These are phyloP conservation scores for Cyberlindnera nakhonratchasimensis DNA, from an alignment of 805 yeast genomes.

Conservation along the genomic window DNA sequence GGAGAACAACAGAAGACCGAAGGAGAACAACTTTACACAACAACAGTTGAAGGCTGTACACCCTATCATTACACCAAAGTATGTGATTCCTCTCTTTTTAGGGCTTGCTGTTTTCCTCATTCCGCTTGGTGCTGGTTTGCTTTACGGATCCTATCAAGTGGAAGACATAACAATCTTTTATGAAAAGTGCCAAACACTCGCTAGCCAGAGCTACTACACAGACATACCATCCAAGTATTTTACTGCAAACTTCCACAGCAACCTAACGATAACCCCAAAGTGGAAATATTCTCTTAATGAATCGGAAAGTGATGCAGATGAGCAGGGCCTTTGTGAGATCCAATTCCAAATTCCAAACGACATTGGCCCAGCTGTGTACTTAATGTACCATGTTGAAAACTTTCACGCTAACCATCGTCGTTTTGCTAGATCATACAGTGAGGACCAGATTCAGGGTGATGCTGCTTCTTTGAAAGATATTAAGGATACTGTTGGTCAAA, in stretches of 20 bases:
- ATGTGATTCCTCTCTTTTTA: constrained; percentile 80
- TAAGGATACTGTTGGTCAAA: constrained; percentile 44
- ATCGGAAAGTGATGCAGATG: constrained; percentile 41
- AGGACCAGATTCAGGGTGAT: constrained; percentile 77
- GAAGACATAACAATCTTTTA: constrained; percentile 74
- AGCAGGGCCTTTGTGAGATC: constrained; percentile 61
- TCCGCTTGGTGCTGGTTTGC: constrained; percentile 84
- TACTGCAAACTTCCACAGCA: constrained; percentile 51
- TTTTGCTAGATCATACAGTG: constrained; percentile 84
- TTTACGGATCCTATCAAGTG: constrained; percentile 66
- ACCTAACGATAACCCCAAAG: constrained; percentile 46
- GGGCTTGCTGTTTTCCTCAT: constrained; percentile 76
- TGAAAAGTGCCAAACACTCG: constrained; percentile 58
- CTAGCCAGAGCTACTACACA: constrained; percentile 41
- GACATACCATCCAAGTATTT: constrained; percentile 58
- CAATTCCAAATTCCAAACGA: constrained; percentile 71
- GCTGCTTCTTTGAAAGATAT: constrained; percentile 55
- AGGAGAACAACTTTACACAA: constrained; percentile 72
- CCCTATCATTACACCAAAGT: constrained; percentile 87
- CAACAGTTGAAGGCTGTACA: constrained; percentile 54
- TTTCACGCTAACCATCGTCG: constrained; percentile 94
- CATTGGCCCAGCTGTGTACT: constrained; percentile 67
- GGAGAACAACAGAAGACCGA: constrained; percentile 59
- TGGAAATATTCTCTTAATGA: constrained; percentile 59
- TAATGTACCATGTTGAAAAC: constrained; percentile 82